These are phyloP conservation scores for Aspergillus diversus DNA, from an alignment of 495 filamentous ascomycete species.

Conservation along the genomic window DNA sequence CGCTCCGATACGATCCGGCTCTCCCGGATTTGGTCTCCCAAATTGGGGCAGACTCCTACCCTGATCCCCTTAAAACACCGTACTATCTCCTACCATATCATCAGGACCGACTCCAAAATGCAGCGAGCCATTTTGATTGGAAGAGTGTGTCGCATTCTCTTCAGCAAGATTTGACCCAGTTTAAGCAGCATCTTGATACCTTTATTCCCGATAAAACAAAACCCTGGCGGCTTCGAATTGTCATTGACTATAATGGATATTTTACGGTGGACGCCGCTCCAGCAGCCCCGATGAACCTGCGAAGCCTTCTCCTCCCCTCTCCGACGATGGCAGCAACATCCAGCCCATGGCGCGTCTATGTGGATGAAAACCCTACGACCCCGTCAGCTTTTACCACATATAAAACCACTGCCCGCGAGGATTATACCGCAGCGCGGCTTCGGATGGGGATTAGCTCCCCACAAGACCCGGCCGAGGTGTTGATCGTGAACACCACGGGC, in stretches of 20 bases:
- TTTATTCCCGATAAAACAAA: slow-evolving; percentile 41
- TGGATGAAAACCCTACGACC: slow-evolving; percentile 56
- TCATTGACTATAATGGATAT: slow-evolving; percentile 52
- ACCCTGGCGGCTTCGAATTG: slow-evolving; percentile 56
- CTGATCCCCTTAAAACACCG: slow-evolving; percentile 52
- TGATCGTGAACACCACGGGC: slow-evolving; percentile 67
- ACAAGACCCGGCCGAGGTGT: slow-evolving; percentile 65
- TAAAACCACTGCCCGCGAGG: slow-evolving; percentile 71
- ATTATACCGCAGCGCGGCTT: slow-evolving; percentile 66
- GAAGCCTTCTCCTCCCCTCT: slow-evolving; percentile 57
- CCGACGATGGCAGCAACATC: slow-evolving; percentile 10
- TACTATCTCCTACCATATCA: slow-evolving; percentile 88
- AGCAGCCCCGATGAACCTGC: slow-evolving; percentile 50
- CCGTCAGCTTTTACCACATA: slow-evolving; percentile 70
- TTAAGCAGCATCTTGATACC: slow-evolving; percentile 35
- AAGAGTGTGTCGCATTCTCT: slow-evolving; percentile 34
- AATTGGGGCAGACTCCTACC: slow-evolving; percentile 45
- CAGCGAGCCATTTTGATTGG: slow-evolving; percentile 73
- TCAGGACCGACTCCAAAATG: slow-evolving; percentile 76
- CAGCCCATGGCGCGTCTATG: slow-evolving; percentile 49
- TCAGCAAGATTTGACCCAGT: slow-evolving; percentile 31
- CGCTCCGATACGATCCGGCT: slow-evolving; percentile 72
- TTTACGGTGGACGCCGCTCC: slow-evolving; percentile 54
- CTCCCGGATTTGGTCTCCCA: slow-evolving; percentile 51
- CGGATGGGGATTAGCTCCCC: slow-evolving; percentile 56